Evolutionary conservation across 2,329 filamentous ascomycete genomes (phyloP).

Genomic region (Catunica adiposa): DNA sequence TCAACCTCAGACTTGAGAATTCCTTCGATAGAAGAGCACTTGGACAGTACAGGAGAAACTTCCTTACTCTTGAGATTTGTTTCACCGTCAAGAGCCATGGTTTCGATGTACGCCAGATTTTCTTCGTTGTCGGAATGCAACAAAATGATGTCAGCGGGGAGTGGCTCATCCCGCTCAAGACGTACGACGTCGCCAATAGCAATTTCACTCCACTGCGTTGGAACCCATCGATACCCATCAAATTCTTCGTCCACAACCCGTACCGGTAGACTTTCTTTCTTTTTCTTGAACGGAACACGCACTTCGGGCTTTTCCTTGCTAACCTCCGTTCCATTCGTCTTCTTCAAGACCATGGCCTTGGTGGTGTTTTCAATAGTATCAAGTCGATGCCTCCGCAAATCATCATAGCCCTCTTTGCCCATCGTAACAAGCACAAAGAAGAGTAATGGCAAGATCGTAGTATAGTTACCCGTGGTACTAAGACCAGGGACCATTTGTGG

Average conservation of each 20-base stretch:
- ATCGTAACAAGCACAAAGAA: conserved; percentile 71
- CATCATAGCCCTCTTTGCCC: conserved; percentile 74
- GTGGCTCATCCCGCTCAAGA: conserved; percentile 51
- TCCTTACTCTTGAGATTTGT: conserved; percentile 69
- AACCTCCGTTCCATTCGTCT: background rate
- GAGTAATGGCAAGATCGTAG: conserved; percentile 55
- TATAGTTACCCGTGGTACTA: conserved; percentile 59
- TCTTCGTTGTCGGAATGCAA: conserved; percentile 64
- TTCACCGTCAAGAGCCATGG: conserved; percentile 70
- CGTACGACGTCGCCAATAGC: conserved; percentile 34
- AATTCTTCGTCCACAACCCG: conserved; percentile 42
- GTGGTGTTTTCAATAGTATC: conserved; percentile 65
- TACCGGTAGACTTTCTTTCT: conserved; percentile 25
- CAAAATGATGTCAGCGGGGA: conserved; percentile 71
- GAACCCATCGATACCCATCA: conserved; percentile 35
- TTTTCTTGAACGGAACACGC: conserved; percentile 11
- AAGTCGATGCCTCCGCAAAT: conserved; percentile 60
- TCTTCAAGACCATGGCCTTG: conserved; percentile 25
- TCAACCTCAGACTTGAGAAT: conserved; percentile 40
- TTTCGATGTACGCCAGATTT: conserved; percentile 66
- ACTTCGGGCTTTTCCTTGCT: conserved; percentile 5
- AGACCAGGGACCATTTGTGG: conserved; percentile 64
- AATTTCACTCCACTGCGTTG: conserved; percentile 29
- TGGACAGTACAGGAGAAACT: conserved; percentile 41
- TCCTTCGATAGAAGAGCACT: conserved; percentile 36